Evolutionary conservation across 2,329 filamentous ascomycete species (phyloP).

Genomic region (Penicillium sp.): DNA sequence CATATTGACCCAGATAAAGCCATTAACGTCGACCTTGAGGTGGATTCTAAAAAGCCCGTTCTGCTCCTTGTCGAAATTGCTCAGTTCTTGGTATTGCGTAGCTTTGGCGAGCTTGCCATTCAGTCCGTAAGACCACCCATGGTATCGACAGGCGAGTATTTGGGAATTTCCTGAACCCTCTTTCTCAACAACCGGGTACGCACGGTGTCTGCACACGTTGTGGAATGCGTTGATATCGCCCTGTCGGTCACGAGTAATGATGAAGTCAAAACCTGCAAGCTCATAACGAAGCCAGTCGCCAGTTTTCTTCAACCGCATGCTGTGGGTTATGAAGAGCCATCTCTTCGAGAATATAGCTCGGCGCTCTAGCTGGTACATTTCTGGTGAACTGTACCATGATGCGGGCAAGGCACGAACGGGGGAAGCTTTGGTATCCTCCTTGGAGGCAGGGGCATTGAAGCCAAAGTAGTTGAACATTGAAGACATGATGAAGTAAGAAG

Average conservation of each 20-base stretch:
- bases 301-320: conserved; percentile 19
- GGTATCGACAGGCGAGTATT: conserved; percentile 22
- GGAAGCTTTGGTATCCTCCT: conserved; percentile 10
- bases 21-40: conserved; percentile 22
- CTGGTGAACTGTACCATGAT: conserved; percentile 24
- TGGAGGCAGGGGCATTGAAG: conserved; percentile 15
- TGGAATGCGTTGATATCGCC: conserved; percentile 23
- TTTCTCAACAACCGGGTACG: conserved; percentile 24
- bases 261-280: conserved; percentile 23
- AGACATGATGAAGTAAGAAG: conserved; percentile 11
- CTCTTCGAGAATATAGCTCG: conserved; percentile 23
- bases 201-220: conserved; percentile 24
- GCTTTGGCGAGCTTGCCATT: conserved; percentile 27
- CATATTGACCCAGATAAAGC: conserved; percentile 25
- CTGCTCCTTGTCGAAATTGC: conserved; percentile 20
- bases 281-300: conserved; percentile 26
- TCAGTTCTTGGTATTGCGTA: conserved; percentile 16
- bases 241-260: conserved; percentile 22
- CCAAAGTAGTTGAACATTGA: conserved; percentile 24
- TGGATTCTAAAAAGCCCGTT: conserved; percentile 23
- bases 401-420: conserved; percentile 21
- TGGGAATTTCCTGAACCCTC: conserved; percentile 21
- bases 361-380: conserved; percentile 26
- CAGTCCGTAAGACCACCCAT: conserved; percentile 26
- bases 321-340: conserved; percentile 25